Percentiles rank a stretch among this genome's conserved stretches.
Evolutionary conservation across 208 protist species (phyloP).

Genomic region (Vickermania spadyakhi): DNA sequence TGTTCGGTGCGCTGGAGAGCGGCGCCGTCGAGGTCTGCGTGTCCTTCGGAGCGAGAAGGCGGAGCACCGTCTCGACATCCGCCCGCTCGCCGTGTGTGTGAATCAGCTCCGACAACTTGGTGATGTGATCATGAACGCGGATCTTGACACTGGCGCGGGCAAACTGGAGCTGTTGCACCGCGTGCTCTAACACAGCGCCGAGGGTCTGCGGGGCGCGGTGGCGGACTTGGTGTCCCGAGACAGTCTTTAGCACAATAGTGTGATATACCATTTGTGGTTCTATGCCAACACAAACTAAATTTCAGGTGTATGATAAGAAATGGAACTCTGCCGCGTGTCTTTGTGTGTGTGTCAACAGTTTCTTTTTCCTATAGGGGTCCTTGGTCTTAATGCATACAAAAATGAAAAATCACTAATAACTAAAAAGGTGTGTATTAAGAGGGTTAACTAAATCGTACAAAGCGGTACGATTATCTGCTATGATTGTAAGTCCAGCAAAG

Average conservation of each 20-base stretch:
- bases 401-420: not conserved
- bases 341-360: too few relatives aligned
- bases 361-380: too few relatives aligned
- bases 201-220: slow-evolving; percentile 32
- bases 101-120: slow-evolving; percentile 6
- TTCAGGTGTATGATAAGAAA: too few relatives aligned
- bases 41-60: not conserved
- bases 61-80: not conserved
- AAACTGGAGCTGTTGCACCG: slow-evolving; percentile 21
- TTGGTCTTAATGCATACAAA: too few relatives aligned
- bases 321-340: too few relatives aligned
- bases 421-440: slow-evolving; percentile 1
- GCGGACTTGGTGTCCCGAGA: slow-evolving; percentile 23
- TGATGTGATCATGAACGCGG: slow-evolving; percentile 7
- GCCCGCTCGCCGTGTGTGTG: not conserved
- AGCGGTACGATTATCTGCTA: not conserved
- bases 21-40: not conserved
- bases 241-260: slow-evolving; percentile 26
- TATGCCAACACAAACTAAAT: too few relatives aligned
- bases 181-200: slow-evolving; percentile 19
- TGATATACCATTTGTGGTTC: not conserved
- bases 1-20: not conserved
- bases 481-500: not conserved
- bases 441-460: not conserved
- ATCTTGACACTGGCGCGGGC: slow-evolving; percentile 25